Base-by-base conservation (phyloP, 73 alveolate species). In the Tetrahymena borealis region DNA sequence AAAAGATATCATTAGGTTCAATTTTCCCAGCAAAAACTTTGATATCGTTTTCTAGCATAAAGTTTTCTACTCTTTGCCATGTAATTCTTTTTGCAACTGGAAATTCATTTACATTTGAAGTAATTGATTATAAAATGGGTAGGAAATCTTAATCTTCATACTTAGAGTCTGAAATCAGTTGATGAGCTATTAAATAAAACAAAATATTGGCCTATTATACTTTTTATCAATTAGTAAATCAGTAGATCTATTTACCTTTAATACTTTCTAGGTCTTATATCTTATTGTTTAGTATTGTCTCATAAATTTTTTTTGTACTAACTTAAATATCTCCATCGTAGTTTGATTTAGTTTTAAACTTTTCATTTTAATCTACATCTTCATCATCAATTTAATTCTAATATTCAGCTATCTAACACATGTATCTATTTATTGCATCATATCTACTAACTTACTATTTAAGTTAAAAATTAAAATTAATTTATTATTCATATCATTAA, bases 51-150 rank as follows among this genome's bases (percentile, higher is more conserved):
- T 94, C 35, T 32, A 39, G 40, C 79, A 94, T 96, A 20, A 97
- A 36, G 8, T 97, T 97, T 15, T 42, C 39, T 16, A 97, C 94
- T 78, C 98, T 92, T 38, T 93, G 93, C 97, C 97, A 97, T 35
- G 18, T 42, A 39, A 90, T 32, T 0, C 36, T 79, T 31, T 35
- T 79, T 0, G 85, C n/a, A 9, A 60, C 31, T 24, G 38, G 85
- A 60, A 60, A 60, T 60, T 60, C 20, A 60, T 60, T 28, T 13
- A 35, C 37, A n/a, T 60, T 60, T 0, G 13, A 0, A 20, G 85
- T 60, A 2, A 60, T 1, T 10, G 85, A 60, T 6, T 60, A 24
- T 0, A 60, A 24, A n/a, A 15, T n/a, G n/a, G 85, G 85, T 60
- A 13, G 10, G 13, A 60, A 60, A 20, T 60, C 38, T 1, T 60